Percentiles rank a stretch among this genome's conserved stretches.
Evolutionary conservation across 306 rosid genomes (phyloP).

Genomic region (Prinsepia uniflora): DNA sequence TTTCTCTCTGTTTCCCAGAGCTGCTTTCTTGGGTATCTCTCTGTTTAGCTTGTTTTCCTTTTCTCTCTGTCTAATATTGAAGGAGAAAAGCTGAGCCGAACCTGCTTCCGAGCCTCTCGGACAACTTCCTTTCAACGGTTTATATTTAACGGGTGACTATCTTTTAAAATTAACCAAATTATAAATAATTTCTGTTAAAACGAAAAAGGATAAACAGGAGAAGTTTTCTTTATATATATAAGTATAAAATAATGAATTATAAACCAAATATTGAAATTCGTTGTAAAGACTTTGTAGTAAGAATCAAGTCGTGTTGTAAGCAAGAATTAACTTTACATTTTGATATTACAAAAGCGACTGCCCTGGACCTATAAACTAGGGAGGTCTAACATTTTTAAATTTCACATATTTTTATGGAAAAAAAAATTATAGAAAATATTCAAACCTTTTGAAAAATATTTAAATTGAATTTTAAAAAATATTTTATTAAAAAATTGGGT

Average conservation of each 20-base stretch:
- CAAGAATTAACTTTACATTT: too few species aligned
- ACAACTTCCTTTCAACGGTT: slow-evolving; percentile 45
- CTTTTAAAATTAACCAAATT: not conserved
- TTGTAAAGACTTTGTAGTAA: too few species aligned
- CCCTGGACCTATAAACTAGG: too few species aligned
- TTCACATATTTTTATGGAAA: too few species aligned
- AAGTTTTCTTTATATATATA: not conserved
- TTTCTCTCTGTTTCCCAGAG: slow-evolving; percentile 21
- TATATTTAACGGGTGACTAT: slow-evolving; percentile 36
- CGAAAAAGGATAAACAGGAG: not conserved
- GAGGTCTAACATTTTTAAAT: too few species aligned
- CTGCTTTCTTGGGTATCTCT: not conserved
- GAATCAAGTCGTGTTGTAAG: too few species aligned
- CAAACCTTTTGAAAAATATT: too few species aligned
- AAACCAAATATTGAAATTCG: too few species aligned
- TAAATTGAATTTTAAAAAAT: too few species aligned
- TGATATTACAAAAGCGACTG: too few species aligned
- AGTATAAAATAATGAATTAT: not conserved
- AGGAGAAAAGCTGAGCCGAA: slow-evolving; percentile 48
- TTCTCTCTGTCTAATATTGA: slow-evolving; percentile 39
- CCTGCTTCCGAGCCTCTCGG: slow-evolving; percentile 82
- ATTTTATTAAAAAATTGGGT: too few species aligned
- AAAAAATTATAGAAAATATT: too few species aligned
- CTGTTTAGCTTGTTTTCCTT: not conserved
- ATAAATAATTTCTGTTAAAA: not conserved